phyloP scores from a whole-genome alignment of 2,329 filamentous ascomycete genomes.

The Trichoderma sp. region DNA sequence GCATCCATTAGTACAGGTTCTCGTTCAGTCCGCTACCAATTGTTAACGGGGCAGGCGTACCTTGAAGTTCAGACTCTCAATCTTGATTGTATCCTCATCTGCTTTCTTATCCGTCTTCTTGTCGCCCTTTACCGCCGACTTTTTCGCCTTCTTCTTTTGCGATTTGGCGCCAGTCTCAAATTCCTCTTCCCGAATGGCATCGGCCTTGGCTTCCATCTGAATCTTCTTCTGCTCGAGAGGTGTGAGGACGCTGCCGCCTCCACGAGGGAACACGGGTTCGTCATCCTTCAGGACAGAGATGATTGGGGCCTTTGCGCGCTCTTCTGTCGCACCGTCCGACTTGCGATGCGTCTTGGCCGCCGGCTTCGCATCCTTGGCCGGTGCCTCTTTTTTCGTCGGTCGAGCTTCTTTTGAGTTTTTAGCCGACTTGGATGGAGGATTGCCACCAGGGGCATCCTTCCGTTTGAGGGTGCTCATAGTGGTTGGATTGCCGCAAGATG shows the following conservation, averaged over 20 bases:
- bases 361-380: constrained; percentile 31
- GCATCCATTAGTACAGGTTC: neutral
- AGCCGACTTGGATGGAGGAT: constrained; percentile 47
- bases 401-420: constrained; percentile 45
- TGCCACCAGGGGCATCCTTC: constrained; percentile 54
- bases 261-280: constrained; percentile 86
- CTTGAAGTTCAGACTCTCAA: constrained; percentile 88
- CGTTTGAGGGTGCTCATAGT: constrained; percentile 57
- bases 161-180: constrained; percentile 48
- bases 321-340: constrained; percentile 28
- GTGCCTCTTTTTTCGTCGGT: constrained; percentile 45
- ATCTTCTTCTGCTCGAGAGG: constrained; percentile 97
- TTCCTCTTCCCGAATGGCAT: constrained; percentile 85
- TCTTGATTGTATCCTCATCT: constrained; percentile 60
- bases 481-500: constrained; percentile 27
- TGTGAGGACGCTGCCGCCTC: constrained; percentile 84
- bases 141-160: constrained; percentile 55
- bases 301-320: constrained; percentile 34
- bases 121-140: constrained; percentile 47
- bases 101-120: constrained; percentile 49
- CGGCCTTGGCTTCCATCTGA: constrained; percentile 84
- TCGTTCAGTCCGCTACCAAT: neutral
- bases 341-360: constrained; percentile 32
- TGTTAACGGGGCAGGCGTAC: constrained; percentile 38
- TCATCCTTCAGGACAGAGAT: constrained; percentile 64